phyloP scores from a whole-genome alignment of 768 basidiomycete species.

The Termitomyces eurrhizus region DNA sequence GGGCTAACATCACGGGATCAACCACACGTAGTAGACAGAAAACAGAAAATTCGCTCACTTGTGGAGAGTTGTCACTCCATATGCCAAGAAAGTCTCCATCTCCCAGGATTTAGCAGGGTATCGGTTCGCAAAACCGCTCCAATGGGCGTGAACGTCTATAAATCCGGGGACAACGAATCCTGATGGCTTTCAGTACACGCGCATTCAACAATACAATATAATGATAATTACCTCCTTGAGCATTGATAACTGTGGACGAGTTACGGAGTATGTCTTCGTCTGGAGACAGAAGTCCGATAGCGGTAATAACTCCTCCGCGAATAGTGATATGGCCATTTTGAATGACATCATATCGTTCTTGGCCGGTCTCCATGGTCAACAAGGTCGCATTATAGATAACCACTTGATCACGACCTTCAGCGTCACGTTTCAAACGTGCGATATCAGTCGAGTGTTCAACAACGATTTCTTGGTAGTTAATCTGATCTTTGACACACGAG shows the following conservation, averaged over 20 bases:
- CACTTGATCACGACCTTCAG: slow-evolving; percentile 31
- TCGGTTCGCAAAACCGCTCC: slow-evolving; percentile 48
- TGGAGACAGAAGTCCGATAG: slow-evolving; percentile 32
- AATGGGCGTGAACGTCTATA: slow-evolving; percentile 76
- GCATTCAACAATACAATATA: not conserved
- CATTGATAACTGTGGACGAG: slow-evolving; percentile 48
- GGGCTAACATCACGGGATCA: slow-evolving; percentile 38
- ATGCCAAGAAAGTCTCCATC: slow-evolving; percentile 69
- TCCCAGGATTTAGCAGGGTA: slow-evolving; percentile 73
- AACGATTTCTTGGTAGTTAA: slow-evolving; percentile 56
- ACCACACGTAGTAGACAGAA: not conserved
- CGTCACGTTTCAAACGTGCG: slow-evolving; percentile 52
- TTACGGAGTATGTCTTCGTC: slow-evolving; percentile 23
- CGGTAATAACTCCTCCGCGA: slow-evolving; percentile 55
- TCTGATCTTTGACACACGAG: slow-evolving; percentile 49
- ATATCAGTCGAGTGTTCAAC: slow-evolving; percentile 62
- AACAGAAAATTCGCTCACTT: slow-evolving; percentile 43
- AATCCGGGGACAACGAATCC: slow-evolving; percentile 69
- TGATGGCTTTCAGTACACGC: slow-evolving; percentile 20
- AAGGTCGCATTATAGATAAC: slow-evolving; percentile 67
- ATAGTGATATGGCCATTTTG: slow-evolving; percentile 48
- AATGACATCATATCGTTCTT: slow-evolving; percentile 46
- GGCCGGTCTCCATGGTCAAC: slow-evolving; percentile 62
- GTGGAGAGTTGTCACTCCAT: slow-evolving; percentile 73
- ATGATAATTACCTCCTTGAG: slow-evolving; percentile 49